phyloP scores from a whole-genome alignment of 78 protist species.

The Dictyostelium discoideum region dicty_2.7 NC_007090.3:298001-298500 shows the following conservation, averaged over 20 bases:
- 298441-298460: slow-evolving; percentile 44
- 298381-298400: background rate
- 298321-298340: background rate
- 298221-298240: background rate
- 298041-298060: background rate
- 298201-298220: too few species aligned
- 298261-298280: background rate
- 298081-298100: background rate
- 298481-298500: background rate
- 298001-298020: slow-evolving; percentile 13
- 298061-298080: background rate
- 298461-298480: slow-evolving; percentile 43
- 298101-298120: background rate
- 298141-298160: slow-evolving; percentile 36
- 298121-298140: slow-evolving; percentile 30
- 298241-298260: too few species aligned
- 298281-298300: background rate
- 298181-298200: background rate
- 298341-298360: slow-evolving; percentile 23
- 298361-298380: slow-evolving; percentile 21
- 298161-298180: slow-evolving; percentile 40
- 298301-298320: background rate
- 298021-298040: background rate
- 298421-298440: slow-evolving; percentile 29
- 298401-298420: slow-evolving; percentile 22